A percentile compares a stretch with the other conserved stretches of the same genome.
These are phyloP conservation scores for Ustilago nuda DNA, from an alignment of 1,284 basidiomycete genomes.

Conservation along the genomic window DNA sequence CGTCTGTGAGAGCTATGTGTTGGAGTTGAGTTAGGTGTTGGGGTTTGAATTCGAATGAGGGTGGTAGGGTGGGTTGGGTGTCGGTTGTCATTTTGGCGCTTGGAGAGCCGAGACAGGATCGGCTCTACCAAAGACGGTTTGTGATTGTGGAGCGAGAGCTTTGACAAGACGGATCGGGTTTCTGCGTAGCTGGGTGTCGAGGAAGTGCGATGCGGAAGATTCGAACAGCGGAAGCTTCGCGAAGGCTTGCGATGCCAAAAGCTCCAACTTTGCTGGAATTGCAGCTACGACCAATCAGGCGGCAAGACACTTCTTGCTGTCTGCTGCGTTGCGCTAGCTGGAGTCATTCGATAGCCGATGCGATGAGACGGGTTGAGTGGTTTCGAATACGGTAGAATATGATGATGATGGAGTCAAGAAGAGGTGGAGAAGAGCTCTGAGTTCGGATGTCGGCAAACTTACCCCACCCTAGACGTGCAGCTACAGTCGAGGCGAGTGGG, in stretches of 20 bases:
- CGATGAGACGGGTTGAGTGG: background rate
- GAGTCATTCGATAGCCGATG: no score
- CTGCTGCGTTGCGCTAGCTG: background rate
- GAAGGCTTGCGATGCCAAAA: no score
- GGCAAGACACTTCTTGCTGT: no score
- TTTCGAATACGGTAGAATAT: background rate
- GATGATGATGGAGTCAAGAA: background rate
- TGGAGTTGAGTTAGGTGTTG: constrained; percentile 23
- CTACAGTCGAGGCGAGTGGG: background rate
- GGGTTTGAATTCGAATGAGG: constrained; percentile 13
- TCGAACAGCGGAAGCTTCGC: no score
- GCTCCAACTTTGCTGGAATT: no score
- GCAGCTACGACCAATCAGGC: no score
- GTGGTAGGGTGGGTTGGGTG: constrained; percentile 7
- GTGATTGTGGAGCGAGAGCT: background rate
- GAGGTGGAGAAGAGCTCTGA: background rate
- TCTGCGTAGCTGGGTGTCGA: no score
- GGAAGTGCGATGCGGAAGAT: no score
- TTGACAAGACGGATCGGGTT: no score
- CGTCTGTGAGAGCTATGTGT: constrained; percentile 43
- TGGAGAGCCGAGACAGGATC: no score
- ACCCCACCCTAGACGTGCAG: constrained; percentile 9
- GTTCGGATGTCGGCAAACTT: constrained; percentile 25
- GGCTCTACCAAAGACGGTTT: background rate
- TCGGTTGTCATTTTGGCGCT: constrained; percentile 26